These are phyloP conservation scores for Plantago major DNA, from an alignment of 257 asterid species.

Conservation along the genomic window DNA sequence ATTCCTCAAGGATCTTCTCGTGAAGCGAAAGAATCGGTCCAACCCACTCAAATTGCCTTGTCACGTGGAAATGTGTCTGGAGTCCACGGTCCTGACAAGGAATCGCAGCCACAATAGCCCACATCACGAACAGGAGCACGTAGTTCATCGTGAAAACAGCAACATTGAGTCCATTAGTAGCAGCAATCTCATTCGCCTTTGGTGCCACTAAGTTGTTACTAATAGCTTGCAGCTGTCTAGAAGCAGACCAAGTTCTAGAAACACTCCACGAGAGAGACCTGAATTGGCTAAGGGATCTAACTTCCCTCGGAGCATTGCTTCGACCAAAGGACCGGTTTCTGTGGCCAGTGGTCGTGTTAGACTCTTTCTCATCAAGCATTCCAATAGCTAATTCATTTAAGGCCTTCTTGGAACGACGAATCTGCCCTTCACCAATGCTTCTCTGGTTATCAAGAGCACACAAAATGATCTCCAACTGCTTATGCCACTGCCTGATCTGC, in stretches of 20 bases:
- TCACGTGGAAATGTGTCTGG: conserved; percentile 51
- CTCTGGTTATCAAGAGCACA: conserved; percentile 72
- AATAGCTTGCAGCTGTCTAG: conserved; percentile 78
- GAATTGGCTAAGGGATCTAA: conserved; percentile 44
- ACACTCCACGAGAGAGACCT: conserved; percentile 94
- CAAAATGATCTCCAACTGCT: conserved; percentile 70
- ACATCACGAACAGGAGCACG: conserved; percentile 70
- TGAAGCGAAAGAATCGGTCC: conserved; percentile 58
- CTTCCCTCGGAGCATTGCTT: conserved; percentile 37
- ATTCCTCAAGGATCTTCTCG: conserved; percentile 78
- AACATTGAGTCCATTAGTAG: conserved; percentile 59
- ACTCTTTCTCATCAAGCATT: conserved; percentile 81
- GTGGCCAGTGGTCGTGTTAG: conserved; percentile 25
- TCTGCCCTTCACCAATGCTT: conserved; percentile 77
- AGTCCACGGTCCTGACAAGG: conserved; percentile 98
- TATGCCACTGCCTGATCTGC: conserved; percentile 83
- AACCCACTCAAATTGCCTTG: conserved; percentile 64
- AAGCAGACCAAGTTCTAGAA: conserved; percentile 95
- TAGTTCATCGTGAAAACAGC: conserved; percentile 82
- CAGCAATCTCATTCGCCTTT: conserved; percentile 41
- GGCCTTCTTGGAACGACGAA: conserved; percentile 86
- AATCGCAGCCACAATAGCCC: conserved; percentile 95
- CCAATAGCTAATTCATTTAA: conserved; percentile 60
- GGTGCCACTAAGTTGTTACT: conserved; percentile 68
- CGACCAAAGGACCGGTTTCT: conserved; percentile 86